Evolutionary conservation across 2,329 filamentous ascomycete species (phyloP).

Genomic region (Neonectria punicea): DNA sequence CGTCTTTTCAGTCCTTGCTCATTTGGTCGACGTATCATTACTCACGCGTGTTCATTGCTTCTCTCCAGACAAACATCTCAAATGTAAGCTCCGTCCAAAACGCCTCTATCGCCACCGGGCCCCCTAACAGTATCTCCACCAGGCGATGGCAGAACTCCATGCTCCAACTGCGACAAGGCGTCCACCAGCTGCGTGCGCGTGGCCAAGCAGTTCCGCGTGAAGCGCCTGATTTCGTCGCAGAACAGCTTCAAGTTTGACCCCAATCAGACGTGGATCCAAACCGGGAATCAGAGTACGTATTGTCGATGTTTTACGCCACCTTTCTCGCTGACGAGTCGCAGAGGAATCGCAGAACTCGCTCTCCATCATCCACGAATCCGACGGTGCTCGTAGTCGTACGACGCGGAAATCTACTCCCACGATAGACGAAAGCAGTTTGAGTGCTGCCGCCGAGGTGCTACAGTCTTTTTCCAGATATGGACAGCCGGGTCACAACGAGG

Average conservation of each 20-base stretch:
- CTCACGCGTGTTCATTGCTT: neutral
- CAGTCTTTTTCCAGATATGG: conserved; percentile 17
- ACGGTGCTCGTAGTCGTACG: neutral
- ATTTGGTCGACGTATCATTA: neutral
- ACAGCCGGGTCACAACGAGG: neutral
- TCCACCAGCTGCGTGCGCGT: conserved; percentile 14
- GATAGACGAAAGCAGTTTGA: conserved; percentile 15
- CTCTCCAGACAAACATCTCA: conserved; percentile 28
- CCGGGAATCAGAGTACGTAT: conserved; percentile 11
- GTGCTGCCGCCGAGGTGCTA: conserved; percentile 16
- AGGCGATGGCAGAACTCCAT: conserved; percentile 27
- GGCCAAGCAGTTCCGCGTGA: conserved; percentile 26
- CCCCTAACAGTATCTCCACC: neutral
- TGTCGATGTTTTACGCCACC: neutral
- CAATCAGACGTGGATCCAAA: conserved; percentile 29
- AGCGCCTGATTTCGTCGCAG: conserved; percentile 26
- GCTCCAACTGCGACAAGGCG: conserved; percentile 25
- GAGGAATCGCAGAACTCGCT: conserved; percentile 3
- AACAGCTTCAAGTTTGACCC: conserved; percentile 29
- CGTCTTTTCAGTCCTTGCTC: no score
- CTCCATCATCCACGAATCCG: conserved; percentile 26
- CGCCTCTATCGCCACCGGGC: neutral
- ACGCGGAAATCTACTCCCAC: neutral
- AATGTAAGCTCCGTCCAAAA: conserved; percentile 18
- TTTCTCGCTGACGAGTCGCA: neutral